phyloP scores from a whole-genome alignment of 192 early-diverging fungal species.

The Spizellomyces sp. region DNA sequence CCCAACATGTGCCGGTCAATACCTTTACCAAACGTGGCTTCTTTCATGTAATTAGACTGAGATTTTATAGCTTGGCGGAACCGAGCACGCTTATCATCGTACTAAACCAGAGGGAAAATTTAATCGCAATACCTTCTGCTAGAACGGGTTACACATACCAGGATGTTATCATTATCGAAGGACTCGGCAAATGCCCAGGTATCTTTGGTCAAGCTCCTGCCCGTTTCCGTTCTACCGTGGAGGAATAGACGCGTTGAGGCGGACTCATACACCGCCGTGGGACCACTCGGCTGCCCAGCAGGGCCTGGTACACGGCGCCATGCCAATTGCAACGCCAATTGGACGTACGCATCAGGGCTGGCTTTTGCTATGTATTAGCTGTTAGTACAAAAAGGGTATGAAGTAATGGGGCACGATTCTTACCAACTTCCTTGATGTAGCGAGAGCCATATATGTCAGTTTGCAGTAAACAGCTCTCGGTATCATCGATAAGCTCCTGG shows the following conservation, averaged over 20 bases:
- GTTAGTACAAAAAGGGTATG: slow-evolving; percentile 4
- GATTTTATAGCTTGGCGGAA: slow-evolving; percentile 47
- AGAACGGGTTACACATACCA: slow-evolving; percentile 33
- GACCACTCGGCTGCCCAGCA: slow-evolving; percentile 2
- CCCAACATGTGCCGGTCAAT: slow-evolving; percentile 93
- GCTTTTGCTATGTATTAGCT: slow-evolving; percentile 53
- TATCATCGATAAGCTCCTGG: slow-evolving; percentile 64
- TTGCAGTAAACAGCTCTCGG: slow-evolving; percentile 72
- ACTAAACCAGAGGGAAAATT: slow-evolving; percentile 33
- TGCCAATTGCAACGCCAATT: slow-evolving; percentile 87
- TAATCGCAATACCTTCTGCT: neutral
- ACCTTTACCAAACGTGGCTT: slow-evolving; percentile 75
- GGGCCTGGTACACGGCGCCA: slow-evolving; percentile 68
- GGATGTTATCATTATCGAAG: slow-evolving; percentile 70
- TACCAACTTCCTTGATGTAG: slow-evolving; percentile 77
- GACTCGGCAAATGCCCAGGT: slow-evolving; percentile 73
- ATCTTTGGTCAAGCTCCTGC: slow-evolving; percentile 77
- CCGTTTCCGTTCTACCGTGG: slow-evolving; percentile 93
- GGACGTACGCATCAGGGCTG: slow-evolving; percentile 89
- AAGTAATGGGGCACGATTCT: neutral
- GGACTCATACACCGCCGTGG: slow-evolving; percentile 56
- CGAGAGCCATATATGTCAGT: slow-evolving; percentile 76
- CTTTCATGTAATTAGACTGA: slow-evolving; percentile 76
- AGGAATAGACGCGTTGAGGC: slow-evolving; percentile 55
- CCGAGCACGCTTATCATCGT: slow-evolving; percentile 46